A percentile compares a stretch with the other conserved stretches of the same genome.
Conservation (phyloP, 192 early-diverging fungal species). For the Coemansia pectinata region DNA sequence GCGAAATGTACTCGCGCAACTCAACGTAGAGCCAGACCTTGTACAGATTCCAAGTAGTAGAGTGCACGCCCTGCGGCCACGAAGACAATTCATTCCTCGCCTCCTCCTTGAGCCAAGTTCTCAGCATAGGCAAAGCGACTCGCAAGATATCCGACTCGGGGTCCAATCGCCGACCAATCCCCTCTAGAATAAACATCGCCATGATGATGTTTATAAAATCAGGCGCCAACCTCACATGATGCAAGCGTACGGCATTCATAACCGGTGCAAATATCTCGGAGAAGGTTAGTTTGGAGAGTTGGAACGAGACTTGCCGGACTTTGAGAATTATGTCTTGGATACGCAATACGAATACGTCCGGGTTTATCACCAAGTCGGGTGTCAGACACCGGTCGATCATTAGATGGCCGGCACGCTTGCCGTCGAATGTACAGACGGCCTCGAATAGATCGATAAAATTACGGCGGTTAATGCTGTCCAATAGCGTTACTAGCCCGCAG, state of each 20-base stretch:
- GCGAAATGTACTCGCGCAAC: conserved; percentile 45
- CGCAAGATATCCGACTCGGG: conserved; percentile 90
- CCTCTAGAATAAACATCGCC: conserved; percentile 90
- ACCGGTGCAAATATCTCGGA: conserved; percentile 78
- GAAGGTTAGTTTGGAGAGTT: conserved; percentile 79
- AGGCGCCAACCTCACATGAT: conserved; percentile 92
- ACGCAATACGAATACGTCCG: conserved; percentile 75
- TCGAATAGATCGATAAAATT: conserved; percentile 94
- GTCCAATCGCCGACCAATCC: conserved; percentile 88
- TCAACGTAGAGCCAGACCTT: conserved; percentile 54
- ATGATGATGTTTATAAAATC: conserved; percentile 95
- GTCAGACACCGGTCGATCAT: conserved; percentile 86
- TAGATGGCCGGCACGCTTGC: conserved; percentile 73
- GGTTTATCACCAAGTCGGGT: conserved; percentile 69
- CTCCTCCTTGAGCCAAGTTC: conserved; percentile 56
- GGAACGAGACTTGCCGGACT: conserved; percentile 69
- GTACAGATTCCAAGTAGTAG: conserved; percentile 29
- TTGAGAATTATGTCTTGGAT: conserved; percentile 77
- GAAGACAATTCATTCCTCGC: conserved; percentile 27
- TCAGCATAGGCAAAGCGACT: conserved; percentile 71
- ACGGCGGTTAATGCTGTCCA: conserved; percentile 69
- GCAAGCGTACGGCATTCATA: conserved; percentile 82
- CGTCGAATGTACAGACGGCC: conserved; percentile 86
- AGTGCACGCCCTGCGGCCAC: neutral
- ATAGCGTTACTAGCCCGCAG: conserved; percentile 82